Evolutionary conservation across 169 alveolate genomes (phyloP).

Genomic region (Plasmodium adleri): DNA sequence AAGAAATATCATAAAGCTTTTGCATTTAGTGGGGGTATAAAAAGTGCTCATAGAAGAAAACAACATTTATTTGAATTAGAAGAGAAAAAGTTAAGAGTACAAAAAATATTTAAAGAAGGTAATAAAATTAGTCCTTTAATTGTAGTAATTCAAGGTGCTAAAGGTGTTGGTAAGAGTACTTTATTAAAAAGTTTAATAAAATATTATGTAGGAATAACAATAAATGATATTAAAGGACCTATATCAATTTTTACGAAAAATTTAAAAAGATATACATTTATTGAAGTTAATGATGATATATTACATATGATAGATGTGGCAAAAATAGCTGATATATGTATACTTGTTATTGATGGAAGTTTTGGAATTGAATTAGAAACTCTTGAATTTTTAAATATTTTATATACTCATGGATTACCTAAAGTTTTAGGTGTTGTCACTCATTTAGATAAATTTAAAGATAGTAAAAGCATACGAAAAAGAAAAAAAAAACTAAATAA

Average conservation of each 20-base stretch:
- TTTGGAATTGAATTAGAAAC: constrained; percentile 99
- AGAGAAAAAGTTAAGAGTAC: constrained; percentile 89
- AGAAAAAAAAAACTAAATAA: constrained; percentile 95
- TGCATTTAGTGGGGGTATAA: constrained; percentile 94
- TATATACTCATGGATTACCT: constrained; percentile 95
- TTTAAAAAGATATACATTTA: constrained; percentile 95
- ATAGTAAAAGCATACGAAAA: constrained; percentile 93
- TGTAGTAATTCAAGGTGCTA: constrained; percentile 96
- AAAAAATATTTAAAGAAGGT: constrained; percentile 88
- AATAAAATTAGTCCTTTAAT: constrained; percentile 90
- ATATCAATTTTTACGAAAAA: constrained; percentile 96
- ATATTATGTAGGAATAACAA: constrained; percentile 92
- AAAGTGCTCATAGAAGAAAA: constrained; percentile 91
- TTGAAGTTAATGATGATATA: constrained; percentile 97
- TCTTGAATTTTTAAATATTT: constrained; percentile 97
- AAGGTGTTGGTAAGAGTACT: constrained; percentile 97
- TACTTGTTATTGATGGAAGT: constrained; percentile 96
- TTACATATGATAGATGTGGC: constrained; percentile 97
- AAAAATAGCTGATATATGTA: constrained; percentile 97
- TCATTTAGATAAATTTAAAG: constrained; percentile 96
- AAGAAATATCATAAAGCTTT: constrained; percentile 93
- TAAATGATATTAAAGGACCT: constrained; percentile 91
- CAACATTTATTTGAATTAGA: constrained; percentile 91
- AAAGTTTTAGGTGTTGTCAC: constrained; percentile 97
- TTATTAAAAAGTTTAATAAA: constrained; percentile 96